Evolutionary conservation across 148 eudicot genomes (phyloP).

Genomic region (Chenopodium formosanum): DNA sequence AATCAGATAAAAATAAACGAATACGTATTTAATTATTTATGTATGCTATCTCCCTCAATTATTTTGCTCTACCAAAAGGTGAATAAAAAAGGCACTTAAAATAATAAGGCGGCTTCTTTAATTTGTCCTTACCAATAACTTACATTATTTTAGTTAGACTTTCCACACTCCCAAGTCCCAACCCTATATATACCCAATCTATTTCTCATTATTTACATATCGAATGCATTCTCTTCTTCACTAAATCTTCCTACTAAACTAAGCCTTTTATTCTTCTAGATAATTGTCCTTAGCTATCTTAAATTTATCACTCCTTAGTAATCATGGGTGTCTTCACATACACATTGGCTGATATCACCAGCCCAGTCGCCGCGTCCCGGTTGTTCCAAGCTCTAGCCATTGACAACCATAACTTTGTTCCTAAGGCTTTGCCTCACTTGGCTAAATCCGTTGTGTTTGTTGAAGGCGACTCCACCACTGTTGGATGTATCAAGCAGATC

Average conservation of each 20-base stretch:
- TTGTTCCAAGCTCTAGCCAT: slow-evolving; percentile 29
- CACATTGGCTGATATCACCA: slow-evolving; percentile 18
- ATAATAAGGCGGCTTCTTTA: too few relatives aligned
- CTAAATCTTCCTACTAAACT: neutral
- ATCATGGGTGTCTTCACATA: slow-evolving; percentile 24
- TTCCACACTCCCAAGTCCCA: neutral
- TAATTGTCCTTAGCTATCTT: neutral
- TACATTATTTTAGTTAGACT: too few relatives aligned
- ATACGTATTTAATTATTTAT: too few relatives aligned
- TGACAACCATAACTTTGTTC: slow-evolving; percentile 33
- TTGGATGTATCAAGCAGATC: slow-evolving; percentile 19
- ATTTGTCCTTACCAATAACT: too few relatives aligned
- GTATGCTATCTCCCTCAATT: too few relatives aligned
- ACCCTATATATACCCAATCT: neutral
- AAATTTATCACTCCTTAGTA: neutral
- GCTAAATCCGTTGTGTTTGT: slow-evolving; percentile 23
- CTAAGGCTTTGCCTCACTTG: slow-evolving; percentile 28
- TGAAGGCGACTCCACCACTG: slow-evolving; percentile 19
- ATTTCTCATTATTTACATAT: neutral
- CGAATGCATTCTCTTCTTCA: slow-evolving; percentile 6
- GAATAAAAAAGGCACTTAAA: too few relatives aligned
- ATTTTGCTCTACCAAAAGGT: too few relatives aligned
- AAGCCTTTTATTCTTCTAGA: too few relatives aligned
- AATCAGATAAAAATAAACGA: too few relatives aligned
- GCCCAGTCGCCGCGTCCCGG: slow-evolving; percentile 23